phyloP scores from a whole-genome alignment of 2,329 filamentous ascomycete genomes.

The Xenosphaeropsis pyriputrescens region DNA sequence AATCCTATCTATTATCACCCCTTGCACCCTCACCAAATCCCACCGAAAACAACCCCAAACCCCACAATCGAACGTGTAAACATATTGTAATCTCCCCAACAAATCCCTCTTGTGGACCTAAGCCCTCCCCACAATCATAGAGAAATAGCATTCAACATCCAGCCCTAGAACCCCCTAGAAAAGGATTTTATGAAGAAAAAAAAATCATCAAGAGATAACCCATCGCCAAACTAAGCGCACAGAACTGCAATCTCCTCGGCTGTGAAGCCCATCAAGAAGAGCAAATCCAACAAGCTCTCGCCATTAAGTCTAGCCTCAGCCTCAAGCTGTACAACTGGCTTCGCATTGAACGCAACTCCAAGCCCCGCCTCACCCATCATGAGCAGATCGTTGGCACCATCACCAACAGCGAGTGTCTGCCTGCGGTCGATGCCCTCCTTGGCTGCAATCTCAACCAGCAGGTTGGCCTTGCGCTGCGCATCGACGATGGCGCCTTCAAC shows the following conservation, averaged over 20 bases:
- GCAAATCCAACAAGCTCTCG: constrained; percentile 52
- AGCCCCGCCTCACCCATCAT: constrained; percentile 67
- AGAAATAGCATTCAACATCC: no score
- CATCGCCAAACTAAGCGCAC: constrained; percentile 14
- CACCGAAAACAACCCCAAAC: no score
- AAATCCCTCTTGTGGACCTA: no score
- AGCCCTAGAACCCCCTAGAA: no score
- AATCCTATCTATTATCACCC: no score
- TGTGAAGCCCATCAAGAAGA: constrained; percentile 62
- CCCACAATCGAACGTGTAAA: no score
- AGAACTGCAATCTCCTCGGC: constrained; percentile 43
- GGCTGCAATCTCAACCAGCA: constrained; percentile 55
- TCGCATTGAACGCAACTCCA: constrained; percentile 74
- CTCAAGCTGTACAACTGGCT: constrained; percentile 67
- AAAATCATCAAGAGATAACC: neutral
- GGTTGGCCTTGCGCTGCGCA: constrained; percentile 57
- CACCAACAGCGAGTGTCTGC: constrained; percentile 61
- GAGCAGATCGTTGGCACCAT: constrained; percentile 69
- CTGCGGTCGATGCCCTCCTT: constrained; percentile 50
- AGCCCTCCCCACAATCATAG: no score
- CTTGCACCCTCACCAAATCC: no score
- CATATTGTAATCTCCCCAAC: no score
- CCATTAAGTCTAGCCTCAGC: constrained; percentile 61
- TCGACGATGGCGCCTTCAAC: constrained; percentile 61
- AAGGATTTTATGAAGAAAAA: neutral